Conservation (phyloP, 2,329 filamentous ascomycete genomes). For the Bipolaris gigantea region DNA sequence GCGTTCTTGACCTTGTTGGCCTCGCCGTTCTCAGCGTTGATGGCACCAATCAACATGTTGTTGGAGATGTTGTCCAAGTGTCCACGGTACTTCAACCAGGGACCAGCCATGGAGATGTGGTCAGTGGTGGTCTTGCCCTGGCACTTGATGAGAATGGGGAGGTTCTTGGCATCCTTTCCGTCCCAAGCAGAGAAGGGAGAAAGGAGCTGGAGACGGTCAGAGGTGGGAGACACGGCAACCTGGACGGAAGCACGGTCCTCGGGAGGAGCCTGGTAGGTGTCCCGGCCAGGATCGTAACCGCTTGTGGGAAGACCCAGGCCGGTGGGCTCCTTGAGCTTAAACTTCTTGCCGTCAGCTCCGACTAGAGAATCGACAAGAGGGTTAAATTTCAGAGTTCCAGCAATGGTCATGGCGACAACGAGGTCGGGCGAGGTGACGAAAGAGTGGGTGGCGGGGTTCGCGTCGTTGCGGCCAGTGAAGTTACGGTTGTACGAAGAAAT, state of each 20-base stretch:
- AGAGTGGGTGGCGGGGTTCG: conserved; percentile 90
- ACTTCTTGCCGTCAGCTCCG: conserved; percentile 95
- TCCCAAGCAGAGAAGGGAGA: conserved; percentile 86
- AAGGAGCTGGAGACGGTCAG: conserved; percentile 92
- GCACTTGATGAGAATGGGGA: conserved; percentile 80
- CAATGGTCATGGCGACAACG: conserved; percentile 82
- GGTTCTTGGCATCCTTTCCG: conserved; percentile 73
- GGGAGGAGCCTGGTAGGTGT: conserved; percentile 97
- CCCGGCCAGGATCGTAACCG: conserved; percentile 86
- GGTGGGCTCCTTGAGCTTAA: conserved; percentile 77
- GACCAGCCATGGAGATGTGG: conserved; percentile 95
- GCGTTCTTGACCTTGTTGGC: conserved; percentile 97
- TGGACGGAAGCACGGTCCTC: conserved; percentile 70
- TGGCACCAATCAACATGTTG: conserved; percentile 98
- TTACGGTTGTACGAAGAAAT: conserved; percentile 99
- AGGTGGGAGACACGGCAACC: conserved; percentile 84
- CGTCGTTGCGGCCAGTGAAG: conserved; percentile 97
- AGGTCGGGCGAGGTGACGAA: conserved; percentile 91
- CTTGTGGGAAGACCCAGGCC: conserved; percentile 77
- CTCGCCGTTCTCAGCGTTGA: conserved; percentile 93
- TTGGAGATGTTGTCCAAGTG: conserved; percentile 99
- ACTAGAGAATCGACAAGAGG: conserved; percentile 88
- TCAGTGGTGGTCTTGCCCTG: conserved; percentile 96
- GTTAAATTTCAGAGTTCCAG: conserved; percentile 89
- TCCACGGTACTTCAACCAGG: conserved; percentile 98